phyloP scores from a whole-genome alignment of 768 basidiomycete species.

The Termitomyces heimii region DNA sequence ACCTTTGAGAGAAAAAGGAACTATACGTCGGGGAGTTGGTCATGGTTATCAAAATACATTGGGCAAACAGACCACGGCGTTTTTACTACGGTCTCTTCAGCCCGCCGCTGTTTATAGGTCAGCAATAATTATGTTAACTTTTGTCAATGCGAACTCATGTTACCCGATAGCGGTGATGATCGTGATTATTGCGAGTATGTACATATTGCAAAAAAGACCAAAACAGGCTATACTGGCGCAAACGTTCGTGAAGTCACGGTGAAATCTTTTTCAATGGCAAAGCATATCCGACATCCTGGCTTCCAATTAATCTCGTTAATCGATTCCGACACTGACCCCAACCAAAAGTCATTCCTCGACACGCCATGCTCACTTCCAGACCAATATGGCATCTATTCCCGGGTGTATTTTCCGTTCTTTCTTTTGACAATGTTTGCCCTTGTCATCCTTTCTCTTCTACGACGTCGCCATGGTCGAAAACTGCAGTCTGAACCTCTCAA shows the following conservation, averaged over 20 bases:
- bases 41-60: slow-evolving; percentile 80
- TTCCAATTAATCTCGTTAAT: slow-evolving; percentile 76
- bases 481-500: slow-evolving; percentile 22
- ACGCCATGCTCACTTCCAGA: slow-evolving; percentile 78
- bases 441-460: slow-evolving; percentile 38
- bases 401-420: slow-evolving; percentile 61
- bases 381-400: slow-evolving; percentile 51
- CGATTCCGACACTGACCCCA: slow-evolving; percentile 26
- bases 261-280: slow-evolving; percentile 79
- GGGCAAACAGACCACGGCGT: slow-evolving; percentile 72
- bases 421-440: slow-evolving; percentile 36
- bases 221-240: slow-evolving; percentile 14
- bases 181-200: slow-evolving; percentile 84
- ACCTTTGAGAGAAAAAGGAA: slow-evolving; percentile 63
- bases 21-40: slow-evolving; percentile 72
- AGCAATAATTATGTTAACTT: slow-evolving; percentile 11
- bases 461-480: slow-evolving; percentile 26
- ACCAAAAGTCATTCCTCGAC: slow-evolving; percentile 48
- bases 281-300: slow-evolving; percentile 69
- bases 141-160: neutral
- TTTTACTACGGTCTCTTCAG: slow-evolving; percentile 60
- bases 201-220: slow-evolving; percentile 32
- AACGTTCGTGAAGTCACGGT: slow-evolving; percentile 73
- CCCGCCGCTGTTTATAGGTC: slow-evolving; percentile 73
- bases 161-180: slow-evolving; percentile 66